Percentiles rank a stretch among this genome's conserved stretches.
These are phyloP conservation scores for Sporothrix curviconia DNA, from an alignment of 2,329 filamentous ascomycete species.

Conservation along the genomic window DNA sequence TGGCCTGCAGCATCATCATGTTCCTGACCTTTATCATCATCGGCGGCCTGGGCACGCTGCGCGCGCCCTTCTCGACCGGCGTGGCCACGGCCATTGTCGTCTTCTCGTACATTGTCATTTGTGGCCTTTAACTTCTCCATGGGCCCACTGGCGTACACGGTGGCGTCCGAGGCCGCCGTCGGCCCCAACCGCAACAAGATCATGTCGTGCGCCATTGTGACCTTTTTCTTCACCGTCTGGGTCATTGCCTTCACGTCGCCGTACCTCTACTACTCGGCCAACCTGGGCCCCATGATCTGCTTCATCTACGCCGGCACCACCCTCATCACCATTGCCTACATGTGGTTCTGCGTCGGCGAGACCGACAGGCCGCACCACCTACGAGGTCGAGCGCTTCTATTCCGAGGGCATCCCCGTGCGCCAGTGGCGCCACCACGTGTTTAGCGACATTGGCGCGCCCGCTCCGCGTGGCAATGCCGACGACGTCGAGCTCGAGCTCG, in stretches of 20 bases:
- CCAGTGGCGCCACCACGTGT: too few relatives aligned
- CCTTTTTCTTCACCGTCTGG: slow-evolving; percentile 39
- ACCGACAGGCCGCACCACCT: neutral
- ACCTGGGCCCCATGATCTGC: neutral
- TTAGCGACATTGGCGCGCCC: too few relatives aligned
- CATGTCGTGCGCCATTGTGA: slow-evolving; percentile 31
- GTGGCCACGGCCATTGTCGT: slow-evolving; percentile 35
- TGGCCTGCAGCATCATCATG: slow-evolving; percentile 36
- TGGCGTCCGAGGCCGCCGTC: slow-evolving; percentile 40
- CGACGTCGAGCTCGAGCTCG: too few relatives aligned
- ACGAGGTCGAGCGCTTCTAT: slow-evolving; percentile 1
- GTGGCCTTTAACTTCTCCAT: slow-evolving; percentile 39
- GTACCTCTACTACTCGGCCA: slow-evolving; percentile 4
- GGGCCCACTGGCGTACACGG: slow-evolving; percentile 36
- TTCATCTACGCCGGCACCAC: neutral
- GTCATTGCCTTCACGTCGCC: slow-evolving; percentile 23
- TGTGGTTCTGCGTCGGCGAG: neutral
- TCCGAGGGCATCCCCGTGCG: neutral
- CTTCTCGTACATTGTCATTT: slow-evolving; percentile 38
- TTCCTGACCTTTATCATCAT: slow-evolving; percentile 35
- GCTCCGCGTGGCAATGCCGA: too few relatives aligned
- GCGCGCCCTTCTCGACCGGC: slow-evolving; percentile 16
- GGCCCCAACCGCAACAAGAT: slow-evolving; percentile 43
- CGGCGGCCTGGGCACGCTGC: slow-evolving; percentile 34
- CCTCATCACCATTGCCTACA: neutral